Evolutionary conservation across 176 grass and related monocot genomes (phyloP), one percentile per base, ranked within the genome.

Genomic region (Coix lacrymajobi): DNA sequence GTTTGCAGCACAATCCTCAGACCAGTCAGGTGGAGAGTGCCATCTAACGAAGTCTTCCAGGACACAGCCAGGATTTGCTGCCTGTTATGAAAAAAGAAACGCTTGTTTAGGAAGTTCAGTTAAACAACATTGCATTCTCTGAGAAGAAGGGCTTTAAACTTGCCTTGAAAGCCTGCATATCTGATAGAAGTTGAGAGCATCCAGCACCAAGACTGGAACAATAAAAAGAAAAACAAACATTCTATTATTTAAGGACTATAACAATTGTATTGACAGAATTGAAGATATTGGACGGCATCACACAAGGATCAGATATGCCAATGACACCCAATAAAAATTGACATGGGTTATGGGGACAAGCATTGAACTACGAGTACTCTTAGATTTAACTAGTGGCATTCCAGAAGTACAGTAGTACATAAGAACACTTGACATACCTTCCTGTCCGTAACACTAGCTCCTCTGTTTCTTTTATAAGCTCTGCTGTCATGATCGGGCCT

Each of bases 91-190:
- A 75, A 69, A 71, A n/a, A 1, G 17, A 52, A 38, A 63, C 36
- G 70, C 54, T 49, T 87, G 26, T 76, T 86, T 84, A 83, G 1
- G 28, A 88, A 73, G 62, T 79, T 81, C 63, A 71, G 14, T 64
- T 15, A 68, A 63, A 79, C 33, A 79, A 32, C 12, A 46, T 54
- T 29, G 24, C 17, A 76, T 57, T 16, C 40, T 76, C 54, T 78
- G 15, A 78, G 43, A 70, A 76, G 66, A 49, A 37, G 16, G 85
- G 8, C 12, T 90, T 58, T 67, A 36, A 76, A 93, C 93, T 93
- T 93, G 89, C 96, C 96, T 95, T 98, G 87, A 98, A 98, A 28
- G 96, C 93, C 58, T 98, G 93, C 96, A 98, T 98, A 76, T 98
- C 96, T 52, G 96, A 98, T 68, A 98, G 79, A 77, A 98, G 96